Conservation (phyloP, 2,329 filamentous ascomycete species). For the Emmonsiellopsis sp. region DNA sequence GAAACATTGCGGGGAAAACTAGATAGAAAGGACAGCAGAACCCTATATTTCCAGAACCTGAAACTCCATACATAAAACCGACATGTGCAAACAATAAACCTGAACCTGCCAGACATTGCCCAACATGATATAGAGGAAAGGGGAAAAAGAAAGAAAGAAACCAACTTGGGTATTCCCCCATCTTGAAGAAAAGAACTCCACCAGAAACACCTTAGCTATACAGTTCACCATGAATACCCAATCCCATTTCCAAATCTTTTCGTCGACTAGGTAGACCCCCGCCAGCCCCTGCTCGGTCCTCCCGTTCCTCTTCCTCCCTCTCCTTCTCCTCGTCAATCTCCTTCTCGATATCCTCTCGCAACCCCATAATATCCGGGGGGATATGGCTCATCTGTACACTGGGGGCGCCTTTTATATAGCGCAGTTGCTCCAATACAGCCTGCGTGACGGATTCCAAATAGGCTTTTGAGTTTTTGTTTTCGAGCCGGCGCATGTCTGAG, state of each 20-base stretch:
- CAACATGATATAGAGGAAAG: too few species aligned
- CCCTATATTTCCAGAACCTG: too few species aligned
- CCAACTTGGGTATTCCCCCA: background rate
- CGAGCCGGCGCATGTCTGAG: slow-evolving; percentile 57
- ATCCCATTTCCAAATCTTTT: slow-evolving; percentile 27
- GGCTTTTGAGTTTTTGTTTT: slow-evolving; percentile 71
- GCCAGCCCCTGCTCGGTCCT: slow-evolving; percentile 23
- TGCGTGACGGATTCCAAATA: slow-evolving; percentile 67
- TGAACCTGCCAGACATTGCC: too few species aligned
- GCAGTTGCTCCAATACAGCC: slow-evolving; percentile 73
- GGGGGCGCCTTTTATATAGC: slow-evolving; percentile 75
- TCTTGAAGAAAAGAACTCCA: background rate
- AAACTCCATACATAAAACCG: too few species aligned
- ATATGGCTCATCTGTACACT: slow-evolving; percentile 79
- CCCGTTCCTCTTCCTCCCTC: slow-evolving; percentile 28
- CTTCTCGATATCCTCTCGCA: slow-evolving; percentile 40
- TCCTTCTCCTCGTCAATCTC: slow-evolving; percentile 37
- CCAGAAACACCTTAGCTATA: slow-evolving; percentile 20
- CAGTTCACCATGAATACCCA: slow-evolving; percentile 24
- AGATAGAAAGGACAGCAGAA: too few species aligned
- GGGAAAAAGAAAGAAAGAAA: too few species aligned
- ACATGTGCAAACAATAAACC: too few species aligned
- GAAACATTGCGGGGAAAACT: too few species aligned
- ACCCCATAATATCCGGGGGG: slow-evolving; percentile 61
- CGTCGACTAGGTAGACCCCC: slow-evolving; percentile 17